phyloP scores from a whole-genome alignment of 495 filamentous ascomycete species.

The Penicillium daleae region DNA sequence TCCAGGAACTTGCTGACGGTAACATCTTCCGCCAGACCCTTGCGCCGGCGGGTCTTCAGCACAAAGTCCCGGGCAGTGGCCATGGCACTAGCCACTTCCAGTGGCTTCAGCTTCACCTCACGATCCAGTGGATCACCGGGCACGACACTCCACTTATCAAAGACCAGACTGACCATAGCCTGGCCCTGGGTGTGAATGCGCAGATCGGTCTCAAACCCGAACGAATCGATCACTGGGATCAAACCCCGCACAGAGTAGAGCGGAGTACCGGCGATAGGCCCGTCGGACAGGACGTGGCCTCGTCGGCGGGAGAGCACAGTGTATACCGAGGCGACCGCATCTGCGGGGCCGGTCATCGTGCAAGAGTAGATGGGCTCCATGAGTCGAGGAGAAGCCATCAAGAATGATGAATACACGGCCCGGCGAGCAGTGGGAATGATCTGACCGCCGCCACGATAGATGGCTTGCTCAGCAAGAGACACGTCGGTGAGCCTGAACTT shows the following conservation, averaged over 20 bases:
- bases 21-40: conserved; percentile 94
- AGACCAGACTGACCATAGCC: conserved; percentile 86
- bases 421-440: conserved; percentile 94
- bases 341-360: conserved; percentile 90
- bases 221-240: conserved; percentile 93
- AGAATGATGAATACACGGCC: conserved; percentile 90
- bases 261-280: conserved; percentile 93
- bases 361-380: conserved; percentile 96
- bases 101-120: conserved; percentile 75
- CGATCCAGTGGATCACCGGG: conserved; percentile 94
- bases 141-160: conserved; percentile 94
- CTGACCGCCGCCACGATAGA: conserved; percentile 93
- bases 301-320: conserved; percentile 86
- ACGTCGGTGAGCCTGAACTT: conserved; percentile 95
- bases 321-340: conserved; percentile 85
- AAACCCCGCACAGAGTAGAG: conserved; percentile 88
- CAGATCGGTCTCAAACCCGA: conserved; percentile 97
- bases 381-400: conserved; percentile 93
- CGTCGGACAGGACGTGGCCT: conserved; percentile 91
- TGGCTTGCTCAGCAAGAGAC: conserved; percentile 81
- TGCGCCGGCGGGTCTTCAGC: conserved; percentile 89
- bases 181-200: conserved; percentile 95
- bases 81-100: conserved; percentile 85
- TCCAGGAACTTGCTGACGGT: conserved; percentile 95
- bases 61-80: conserved; percentile 94